Conservation (phyloP, 805 yeast genomes). For the Myxozyma melibiosi region DNA sequence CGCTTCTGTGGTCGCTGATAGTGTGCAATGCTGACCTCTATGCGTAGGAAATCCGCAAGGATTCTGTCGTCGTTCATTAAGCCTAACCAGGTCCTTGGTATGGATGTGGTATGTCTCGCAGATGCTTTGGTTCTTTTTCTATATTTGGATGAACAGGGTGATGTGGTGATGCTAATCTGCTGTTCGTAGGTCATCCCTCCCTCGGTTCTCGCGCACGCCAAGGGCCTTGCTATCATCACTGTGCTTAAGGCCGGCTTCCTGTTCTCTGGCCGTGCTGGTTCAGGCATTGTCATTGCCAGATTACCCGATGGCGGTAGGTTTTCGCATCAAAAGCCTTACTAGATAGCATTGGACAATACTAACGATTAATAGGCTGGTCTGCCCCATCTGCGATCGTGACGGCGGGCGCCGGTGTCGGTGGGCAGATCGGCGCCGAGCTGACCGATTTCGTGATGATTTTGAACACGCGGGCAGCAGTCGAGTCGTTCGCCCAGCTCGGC, state of each 20-base stretch:
- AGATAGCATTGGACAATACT: not conserved
- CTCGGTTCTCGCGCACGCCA: slow-evolving; percentile 79
- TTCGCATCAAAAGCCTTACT: no score
- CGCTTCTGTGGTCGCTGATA: not conserved
- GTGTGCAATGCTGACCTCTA: not conserved
- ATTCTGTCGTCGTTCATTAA: slow-evolving; percentile 85
- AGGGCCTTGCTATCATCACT: slow-evolving; percentile 88
- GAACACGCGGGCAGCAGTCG: slow-evolving; percentile 85
- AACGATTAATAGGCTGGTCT: slow-evolving; percentile 65
- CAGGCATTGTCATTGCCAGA: slow-evolving; percentile 92
- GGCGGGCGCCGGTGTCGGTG: slow-evolving; percentile 98
- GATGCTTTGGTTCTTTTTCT: not conserved
- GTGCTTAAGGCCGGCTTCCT: slow-evolving; percentile 96
- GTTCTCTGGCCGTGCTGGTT: slow-evolving; percentile 96
- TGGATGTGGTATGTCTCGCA: slow-evolving; percentile 52
- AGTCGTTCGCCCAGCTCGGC: slow-evolving; percentile 90
- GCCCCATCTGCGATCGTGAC: slow-evolving; percentile 95
- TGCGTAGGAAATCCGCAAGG: slow-evolving; percentile 89
- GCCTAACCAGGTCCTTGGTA: slow-evolving; percentile 91
- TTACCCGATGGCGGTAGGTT: slow-evolving; percentile 73
- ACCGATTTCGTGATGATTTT: slow-evolving; percentile 95
- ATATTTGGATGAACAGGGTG: not conserved
- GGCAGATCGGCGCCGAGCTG: slow-evolving; percentile 93
- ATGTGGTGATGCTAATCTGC: slow-evolving; percentile 5
- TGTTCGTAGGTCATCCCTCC: slow-evolving; percentile 72